Conservation (phyloP, 441 rosid species). For the Melastoma candidum region DNA sequence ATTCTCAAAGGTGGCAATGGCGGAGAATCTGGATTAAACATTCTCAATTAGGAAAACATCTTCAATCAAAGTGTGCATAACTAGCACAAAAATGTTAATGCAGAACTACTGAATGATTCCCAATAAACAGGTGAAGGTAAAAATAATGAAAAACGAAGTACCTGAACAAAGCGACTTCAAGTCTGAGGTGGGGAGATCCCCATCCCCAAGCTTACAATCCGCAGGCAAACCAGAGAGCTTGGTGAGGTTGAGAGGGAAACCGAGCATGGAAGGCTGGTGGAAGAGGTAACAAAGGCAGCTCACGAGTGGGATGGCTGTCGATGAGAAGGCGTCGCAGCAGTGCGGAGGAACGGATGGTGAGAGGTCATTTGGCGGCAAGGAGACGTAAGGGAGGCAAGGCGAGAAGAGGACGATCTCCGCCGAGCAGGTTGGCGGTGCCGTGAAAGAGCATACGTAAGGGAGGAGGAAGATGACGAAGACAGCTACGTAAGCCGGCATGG, state of each 20-base stretch:
- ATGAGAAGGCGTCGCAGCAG: conserved; percentile 55
- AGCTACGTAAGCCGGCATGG: too few relatives aligned
- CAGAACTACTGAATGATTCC: too few relatives aligned
- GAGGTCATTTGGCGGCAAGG: conserved; percentile 46
- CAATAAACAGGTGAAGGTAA: too few relatives aligned
- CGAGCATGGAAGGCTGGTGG: conserved; percentile 50
- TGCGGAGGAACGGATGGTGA: conserved; percentile 24
- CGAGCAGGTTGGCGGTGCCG: conserved; percentile 23
- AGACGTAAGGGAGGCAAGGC: conserved; percentile 63
- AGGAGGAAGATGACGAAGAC: too few relatives aligned
- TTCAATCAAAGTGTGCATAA: too few relatives aligned
- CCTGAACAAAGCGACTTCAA: conserved; percentile 39
- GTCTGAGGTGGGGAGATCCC: conserved; percentile 12
- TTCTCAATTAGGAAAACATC: too few relatives aligned
- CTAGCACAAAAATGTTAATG: too few relatives aligned
- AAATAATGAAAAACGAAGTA: neutral
- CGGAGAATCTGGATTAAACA: too few relatives aligned
- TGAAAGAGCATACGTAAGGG: too few relatives aligned
- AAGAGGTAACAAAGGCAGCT: conserved; percentile 65
- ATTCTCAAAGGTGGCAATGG: too few relatives aligned
- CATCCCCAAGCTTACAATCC: conserved; percentile 22
- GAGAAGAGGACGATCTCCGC: conserved; percentile 55
- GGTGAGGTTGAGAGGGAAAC: conserved; percentile 65
- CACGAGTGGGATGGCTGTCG: conserved; percentile 27
- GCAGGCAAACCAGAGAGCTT: conserved; percentile 43